These are phyloP conservation scores for Geotrichum histeridarum DNA, from an alignment of 1,139 yeast genomes.

Conservation along the genomic window DNA sequence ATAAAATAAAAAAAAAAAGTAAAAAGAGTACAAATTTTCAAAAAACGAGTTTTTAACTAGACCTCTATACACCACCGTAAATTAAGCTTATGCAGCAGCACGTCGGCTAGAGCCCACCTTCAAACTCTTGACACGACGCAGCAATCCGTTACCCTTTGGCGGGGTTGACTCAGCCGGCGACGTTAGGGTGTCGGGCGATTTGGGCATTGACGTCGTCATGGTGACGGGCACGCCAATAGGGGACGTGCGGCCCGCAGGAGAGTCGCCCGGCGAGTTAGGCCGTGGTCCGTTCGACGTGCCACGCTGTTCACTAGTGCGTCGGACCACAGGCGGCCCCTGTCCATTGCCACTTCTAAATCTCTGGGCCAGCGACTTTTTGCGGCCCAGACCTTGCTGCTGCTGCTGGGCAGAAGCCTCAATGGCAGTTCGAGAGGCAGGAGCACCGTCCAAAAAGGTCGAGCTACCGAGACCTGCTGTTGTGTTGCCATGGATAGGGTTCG, in stretches of 20 bases:
- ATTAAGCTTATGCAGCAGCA: too few species aligned
- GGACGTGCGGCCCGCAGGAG: constrained; percentile 3
- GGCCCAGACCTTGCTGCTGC: constrained; percentile 29
- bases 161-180: constrained; percentile 2
- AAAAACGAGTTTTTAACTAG: not conserved
- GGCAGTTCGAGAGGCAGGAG: constrained; percentile 76
- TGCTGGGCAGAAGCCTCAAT: constrained; percentile 38
- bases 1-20: not conserved
- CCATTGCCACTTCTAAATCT: constrained; percentile 44
- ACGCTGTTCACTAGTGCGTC: constrained; percentile 3
- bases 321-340: constrained; percentile 11
- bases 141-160: constrained; percentile 42
- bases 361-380: constrained; percentile 70
- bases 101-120: constrained; percentile 44
- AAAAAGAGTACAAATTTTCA: not conserved
- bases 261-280: not conserved
- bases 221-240: constrained; percentile 4
- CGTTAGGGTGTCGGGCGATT: constrained; percentile 4
- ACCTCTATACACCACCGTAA: too few species aligned
- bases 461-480: constrained; percentile 85
- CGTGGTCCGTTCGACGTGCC: not conserved
- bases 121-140: constrained; percentile 83
- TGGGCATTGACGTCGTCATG: not conserved
- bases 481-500: constrained; percentile 76
- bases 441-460: constrained; percentile 88